Evolutionary conservation across 139 green algal species (phyloP), one percentile per base, ranked within the genome.

Genomic region (Chlorella sp.): DNA sequence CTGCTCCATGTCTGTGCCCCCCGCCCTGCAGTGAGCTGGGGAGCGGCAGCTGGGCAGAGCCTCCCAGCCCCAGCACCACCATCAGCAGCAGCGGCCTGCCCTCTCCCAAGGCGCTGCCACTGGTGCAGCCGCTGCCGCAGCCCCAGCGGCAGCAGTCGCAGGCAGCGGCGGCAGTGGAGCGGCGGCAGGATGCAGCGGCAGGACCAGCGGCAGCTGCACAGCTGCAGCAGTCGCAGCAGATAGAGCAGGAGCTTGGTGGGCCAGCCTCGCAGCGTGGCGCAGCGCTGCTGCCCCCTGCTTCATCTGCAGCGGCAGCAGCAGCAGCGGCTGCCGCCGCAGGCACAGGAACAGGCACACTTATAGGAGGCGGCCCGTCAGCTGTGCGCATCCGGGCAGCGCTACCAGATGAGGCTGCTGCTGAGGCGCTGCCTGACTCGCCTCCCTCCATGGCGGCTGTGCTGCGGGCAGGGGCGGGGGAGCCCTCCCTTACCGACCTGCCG

Each of bases 361-460:
- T 18, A 28, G 70, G 25, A 3, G 51, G 51, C 15, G 51, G 51
- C 51, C 51, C 21, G 51, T 15, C 51, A 60, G 51, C 51, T 60
- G 51, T 60, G 51, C 51, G 51, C 51, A 60, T 15, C 51, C 11
- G 51, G 15, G 51, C 12, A 21, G 51, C 51, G 3, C 51, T 20
- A 23, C 12, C 51, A 60, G 51, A 60, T 15, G 12, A 16, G 23
- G 69, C 38, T 30, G 69, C 69, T 20, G 25, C 15, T 2, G 39
- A 30, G 18, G 41, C 30, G 13, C n/a, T 78, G 1, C 70, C 41
- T 23, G 70, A 78, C 41, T 78, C 70, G 9, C 70, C 70, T 15
- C 70, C 70, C 36, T 38, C 65, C 26, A 78, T 78, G 70, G 70
- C 70, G 13, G 70, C 70, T 20, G 70, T 60, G 39, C 70, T 78